Conservation (phyloP, 495 filamentous ascomycete species). For the Tuber melanosporum region DNA sequence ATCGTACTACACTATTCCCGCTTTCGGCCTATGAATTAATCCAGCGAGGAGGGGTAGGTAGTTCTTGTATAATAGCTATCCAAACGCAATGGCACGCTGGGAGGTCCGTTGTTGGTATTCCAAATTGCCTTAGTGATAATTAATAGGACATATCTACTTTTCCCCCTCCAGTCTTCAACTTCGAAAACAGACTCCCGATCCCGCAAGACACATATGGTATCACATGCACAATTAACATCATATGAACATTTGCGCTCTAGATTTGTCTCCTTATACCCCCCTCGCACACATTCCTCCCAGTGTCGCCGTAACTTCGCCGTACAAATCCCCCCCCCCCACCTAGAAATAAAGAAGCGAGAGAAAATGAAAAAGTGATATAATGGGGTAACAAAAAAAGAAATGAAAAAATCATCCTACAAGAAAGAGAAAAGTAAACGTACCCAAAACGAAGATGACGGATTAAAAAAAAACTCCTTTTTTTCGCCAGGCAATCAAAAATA, state of each 20-base stretch:
- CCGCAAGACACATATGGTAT: neutral
- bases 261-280: neutral
- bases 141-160: neutral
- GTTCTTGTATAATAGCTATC: neutral
- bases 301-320: neutral
- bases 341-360: neutral
- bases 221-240: neutral
- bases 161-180: neutral
- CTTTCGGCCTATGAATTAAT: neutral
- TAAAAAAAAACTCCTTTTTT: neutral
- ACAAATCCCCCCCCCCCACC: neutral
- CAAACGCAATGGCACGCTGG: neutral
- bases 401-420: slow-evolving; percentile 3
- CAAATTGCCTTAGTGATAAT: neutral
- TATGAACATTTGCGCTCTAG: slow-evolving; percentile 1
- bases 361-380: neutral
- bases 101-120: neutral
- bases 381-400: neutral
- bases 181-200: neutral
- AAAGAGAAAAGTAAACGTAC: neutral
- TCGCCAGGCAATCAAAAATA: slow-evolving; percentile 2
- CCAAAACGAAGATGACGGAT: neutral
- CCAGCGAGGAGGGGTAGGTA: neutral
- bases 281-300: neutral
- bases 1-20: neutral